Evolutionary conservation across 116 monocot genomes (phyloP).

Genomic region (Dioscorea cayenensis): DNA sequence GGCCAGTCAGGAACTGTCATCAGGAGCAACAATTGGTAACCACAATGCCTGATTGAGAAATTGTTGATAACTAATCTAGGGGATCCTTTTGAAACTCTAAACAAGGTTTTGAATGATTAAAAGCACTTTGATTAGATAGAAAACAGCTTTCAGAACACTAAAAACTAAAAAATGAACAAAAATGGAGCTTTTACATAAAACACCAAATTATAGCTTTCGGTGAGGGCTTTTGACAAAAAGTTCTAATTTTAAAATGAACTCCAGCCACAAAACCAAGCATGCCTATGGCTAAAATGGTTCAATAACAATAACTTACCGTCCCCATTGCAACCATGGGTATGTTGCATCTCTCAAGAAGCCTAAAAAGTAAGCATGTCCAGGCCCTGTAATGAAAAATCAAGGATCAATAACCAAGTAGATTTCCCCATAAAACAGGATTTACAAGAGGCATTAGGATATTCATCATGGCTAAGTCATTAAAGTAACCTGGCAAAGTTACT

Average conservation of each 20-base stretch:
- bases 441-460: background rate
- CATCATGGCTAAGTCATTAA: background rate
- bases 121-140: too few relatives aligned
- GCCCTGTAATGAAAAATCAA: constrained; percentile 32
- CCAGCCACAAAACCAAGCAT: background rate
- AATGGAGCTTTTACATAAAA: background rate
- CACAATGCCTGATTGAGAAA: too few relatives aligned
- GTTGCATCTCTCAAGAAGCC: constrained; percentile 58
- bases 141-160: too few relatives aligned
- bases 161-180: background rate
- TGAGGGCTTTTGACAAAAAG: background rate
- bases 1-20: constrained; percentile 69
- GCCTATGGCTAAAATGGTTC: too few relatives aligned
- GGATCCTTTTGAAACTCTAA: too few relatives aligned
- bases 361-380: constrained; percentile 89
- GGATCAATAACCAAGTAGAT: too few relatives aligned
- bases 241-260: background rate
- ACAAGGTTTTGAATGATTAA: too few relatives aligned
- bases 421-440: background rate
- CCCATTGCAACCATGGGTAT: constrained; percentile 73
- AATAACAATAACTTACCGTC: constrained; percentile 41
- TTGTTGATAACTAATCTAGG: too few relatives aligned
- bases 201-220: too few relatives aligned
- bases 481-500: background rate
- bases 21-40: too few relatives aligned